Base-by-base conservation (phyloP, 306 rosid species). In the Lagenaria siceraria region DNA sequence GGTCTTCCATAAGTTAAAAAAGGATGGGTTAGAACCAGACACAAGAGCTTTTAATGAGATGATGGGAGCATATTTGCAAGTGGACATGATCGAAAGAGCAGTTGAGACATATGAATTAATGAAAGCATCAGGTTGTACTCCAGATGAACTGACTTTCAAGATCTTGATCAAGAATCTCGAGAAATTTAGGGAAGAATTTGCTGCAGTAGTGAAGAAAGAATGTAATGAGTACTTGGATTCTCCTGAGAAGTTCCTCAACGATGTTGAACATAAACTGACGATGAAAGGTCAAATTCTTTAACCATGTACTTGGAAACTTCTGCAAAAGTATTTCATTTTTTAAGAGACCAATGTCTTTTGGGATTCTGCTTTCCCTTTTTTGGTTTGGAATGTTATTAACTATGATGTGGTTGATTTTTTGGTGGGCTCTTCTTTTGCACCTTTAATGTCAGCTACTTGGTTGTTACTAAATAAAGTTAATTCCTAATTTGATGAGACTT, bases 21-120 rank as follows among this genome's bases (percentile, higher is more conserved):
- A 76, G 54, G 87, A 83, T 49, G 88, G 93, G 19, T 74, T 92
- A 63, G 81, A 86, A 55, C 89, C 90, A 5, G 86, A 88, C 77
- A 80, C 93, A 1, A 88, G 93, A 80, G 82, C 84, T 54, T 87
- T 83, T 51, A 86, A 83, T 53, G 93, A 92, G 84, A 84, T 92
- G 90, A 92, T 92, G 65, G 97, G 97, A 74, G 90, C 84, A 19
- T 92, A 92, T 78, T 17, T 90, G 68, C 81, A 75, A 68, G 86
- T 53, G 59, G 90, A 81, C 25, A 81, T 83, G 88, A 62, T 60
- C 10, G 93, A 87, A 27, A 88, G 88, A 86, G 93, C 88, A 0
- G 85, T 90, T 86, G 81, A 90, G 56, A 46, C 64, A 7, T 92
- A 86, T 53, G 73, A 62, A 33, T 75, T 78, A 46, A 90, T 90